Evolutionary conservation across 371 early-diverging fungal species (phyloP), one percentile per base, ranked within the genome.

Genomic region (Mortierella sp.): DNA sequence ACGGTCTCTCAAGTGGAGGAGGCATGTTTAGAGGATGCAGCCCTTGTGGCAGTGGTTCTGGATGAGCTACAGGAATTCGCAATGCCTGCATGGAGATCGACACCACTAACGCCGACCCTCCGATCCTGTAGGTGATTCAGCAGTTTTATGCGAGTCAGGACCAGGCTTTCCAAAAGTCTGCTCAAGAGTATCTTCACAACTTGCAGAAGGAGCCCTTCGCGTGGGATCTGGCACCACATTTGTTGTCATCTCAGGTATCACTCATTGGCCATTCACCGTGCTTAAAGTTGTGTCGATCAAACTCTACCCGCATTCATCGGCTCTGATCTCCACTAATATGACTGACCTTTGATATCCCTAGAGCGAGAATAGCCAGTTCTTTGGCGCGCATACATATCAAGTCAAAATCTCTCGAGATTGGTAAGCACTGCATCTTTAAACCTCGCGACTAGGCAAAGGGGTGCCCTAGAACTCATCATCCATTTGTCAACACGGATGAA

Each of bases 321-420:
- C 34, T 34, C 34, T 34, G 34, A 7, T 34, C 34, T 34, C 10
- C 34, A 34, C 34, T 34, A n/a, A n/a, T n/a, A n/a, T n/a, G n/a
- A n/a, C n/a, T n/a, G n/a, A n/a, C n/a, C n/a, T n/a, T n/a, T 10
- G 7, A 34, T 10, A 10, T 34, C 34, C 24, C 10, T 64, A 90
- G 90, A 84, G 85, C 53, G 83, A 85, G 38, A 87, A 89, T 39
- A 88, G 88, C 54, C 88, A 89, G 51, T 94, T 94, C 69, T 93
- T 92, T 83, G 95, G 94, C 0, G 95, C 95, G 0, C 91, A 92
- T 54, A 93, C 94, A 0, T 86, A 94, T 61, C 92, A 93, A 64
- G 84, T 90, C 30, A 93, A 94, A 62, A 89, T 95, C 14, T 72
- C 90, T 26, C 86, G 91, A 52, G 92, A 93, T 63, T 93, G 93